phyloP scores from a whole-genome alignment of 108 stramenopile species.

The Nitzschia inconspicua region DNA sequence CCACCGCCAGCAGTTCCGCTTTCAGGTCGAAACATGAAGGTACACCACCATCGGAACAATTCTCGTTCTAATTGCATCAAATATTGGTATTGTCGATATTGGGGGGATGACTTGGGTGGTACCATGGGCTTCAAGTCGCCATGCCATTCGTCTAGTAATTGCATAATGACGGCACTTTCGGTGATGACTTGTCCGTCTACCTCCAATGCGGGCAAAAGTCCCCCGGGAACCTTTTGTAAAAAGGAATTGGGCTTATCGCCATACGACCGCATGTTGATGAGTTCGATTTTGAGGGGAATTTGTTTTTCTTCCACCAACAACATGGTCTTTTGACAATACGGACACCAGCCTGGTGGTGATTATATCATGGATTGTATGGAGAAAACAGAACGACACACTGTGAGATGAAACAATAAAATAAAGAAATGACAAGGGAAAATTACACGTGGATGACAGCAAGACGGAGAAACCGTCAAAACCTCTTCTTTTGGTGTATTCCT shows the following conservation, averaged over 20 bases:
- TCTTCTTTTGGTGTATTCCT: too few species aligned
- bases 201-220: conserved; percentile 86
- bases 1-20: conserved; percentile 24
- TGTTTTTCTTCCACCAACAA: conserved; percentile 90
- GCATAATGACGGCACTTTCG: conserved; percentile 89
- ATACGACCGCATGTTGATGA: conserved; percentile 91
- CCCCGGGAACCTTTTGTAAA: conserved; percentile 80
- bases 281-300: conserved; percentile 83
- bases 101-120: conserved; percentile 41
- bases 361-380: too few species aligned
- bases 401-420: too few species aligned
- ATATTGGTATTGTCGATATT: conserved; percentile 33
- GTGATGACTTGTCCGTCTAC: conserved; percentile 73
- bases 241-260: conserved; percentile 89
- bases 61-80: conserved; percentile 85
- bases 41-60: conserved; percentile 93
- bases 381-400: too few species aligned
- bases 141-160: conserved; percentile 72
- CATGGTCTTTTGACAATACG: conserved; percentile 60
- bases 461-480: too few species aligned
- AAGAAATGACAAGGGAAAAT: too few species aligned
- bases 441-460: too few species aligned
- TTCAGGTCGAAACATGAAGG: conserved; percentile 81
- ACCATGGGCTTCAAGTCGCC: conserved; percentile 22
- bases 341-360: too few species aligned